Conservation (phyloP, 129 eudicot species). For the Flaveria linearis region DNA sequence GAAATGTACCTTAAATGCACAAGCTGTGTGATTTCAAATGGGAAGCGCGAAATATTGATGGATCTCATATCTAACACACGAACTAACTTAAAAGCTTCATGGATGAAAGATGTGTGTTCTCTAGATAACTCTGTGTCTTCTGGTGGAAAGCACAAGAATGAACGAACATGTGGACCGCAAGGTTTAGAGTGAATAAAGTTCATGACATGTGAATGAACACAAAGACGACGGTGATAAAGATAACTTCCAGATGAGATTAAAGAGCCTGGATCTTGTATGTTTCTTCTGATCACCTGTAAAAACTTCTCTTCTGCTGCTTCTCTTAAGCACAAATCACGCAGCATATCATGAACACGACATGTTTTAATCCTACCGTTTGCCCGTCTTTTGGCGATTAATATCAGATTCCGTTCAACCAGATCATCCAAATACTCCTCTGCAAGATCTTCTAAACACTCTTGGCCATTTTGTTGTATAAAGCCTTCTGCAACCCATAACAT, state of each 20-base stretch:
- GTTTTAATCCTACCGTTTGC: conserved; percentile 43
- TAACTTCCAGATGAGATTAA: conserved; percentile 7
- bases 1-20: conserved; percentile 57
- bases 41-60: conserved; percentile 51
- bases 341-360: conserved; percentile 45
- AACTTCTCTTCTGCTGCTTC: conserved; percentile 48
- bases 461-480: conserved; percentile 36
- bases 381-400: conserved; percentile 31
- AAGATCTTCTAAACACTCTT: conserved; percentile 43
- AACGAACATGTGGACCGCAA: conserved; percentile 55
- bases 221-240: conserved; percentile 43
- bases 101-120: conserved; percentile 40
- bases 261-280: conserved; percentile 20
- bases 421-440: conserved; percentile 53
- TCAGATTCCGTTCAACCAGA: conserved; percentile 43
- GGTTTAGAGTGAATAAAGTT: conserved; percentile 48
- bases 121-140: conserved; percentile 39
- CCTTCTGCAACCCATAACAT: conserved; percentile 63
- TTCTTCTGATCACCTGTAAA: conserved; percentile 36
- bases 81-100: conserved; percentile 49
- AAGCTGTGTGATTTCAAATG: conserved; percentile 41
- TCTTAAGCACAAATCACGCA: conserved; percentile 37
- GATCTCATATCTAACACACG: conserved; percentile 49
- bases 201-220: conserved; percentile 53
- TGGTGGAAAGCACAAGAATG: conserved; percentile 48